Evolutionary conservation across 2,329 filamentous ascomycete genomes (phyloP).

Genomic region (Talaromyces sp.): DNA sequence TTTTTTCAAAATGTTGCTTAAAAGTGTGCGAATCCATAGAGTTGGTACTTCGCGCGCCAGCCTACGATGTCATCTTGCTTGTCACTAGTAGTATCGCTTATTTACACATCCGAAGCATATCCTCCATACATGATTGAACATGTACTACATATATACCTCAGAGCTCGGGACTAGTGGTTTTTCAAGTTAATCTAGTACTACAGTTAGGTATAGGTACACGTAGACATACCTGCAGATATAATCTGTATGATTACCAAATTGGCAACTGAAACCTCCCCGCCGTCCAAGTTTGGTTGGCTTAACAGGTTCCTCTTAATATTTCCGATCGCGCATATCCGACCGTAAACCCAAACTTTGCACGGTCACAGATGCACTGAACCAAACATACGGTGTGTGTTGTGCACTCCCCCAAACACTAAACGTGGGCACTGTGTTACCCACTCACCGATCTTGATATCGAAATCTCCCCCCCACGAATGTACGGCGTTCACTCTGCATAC

Average conservation of each 20-base stretch:
- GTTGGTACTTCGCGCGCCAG: too few relatives aligned
- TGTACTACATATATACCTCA: too few relatives aligned
- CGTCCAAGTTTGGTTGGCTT: constrained; percentile 15
- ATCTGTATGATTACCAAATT: background rate
- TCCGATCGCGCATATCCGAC: constrained; percentile 4
- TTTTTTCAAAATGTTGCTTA: too few relatives aligned
- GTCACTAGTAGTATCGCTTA: too few relatives aligned
- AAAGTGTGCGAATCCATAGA: background rate
- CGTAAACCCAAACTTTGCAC: background rate
- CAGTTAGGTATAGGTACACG: too few relatives aligned
- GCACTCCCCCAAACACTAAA: background rate
- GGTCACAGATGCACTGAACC: background rate
- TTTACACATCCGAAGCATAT: too few relatives aligned
- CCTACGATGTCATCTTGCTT: background rate
- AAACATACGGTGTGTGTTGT: constrained; percentile 27
- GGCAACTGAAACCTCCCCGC: constrained; percentile 5
- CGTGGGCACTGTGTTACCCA: background rate
- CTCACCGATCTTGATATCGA: background rate
- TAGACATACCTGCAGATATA: background rate
- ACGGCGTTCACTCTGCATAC: background rate
- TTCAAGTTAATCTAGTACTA: too few relatives aligned
- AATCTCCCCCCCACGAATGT: background rate
- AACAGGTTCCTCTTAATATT: constrained; percentile 5
- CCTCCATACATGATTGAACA: too few relatives aligned
- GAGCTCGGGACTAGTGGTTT: too few relatives aligned